phyloP scores from a whole-genome alignment of 768 basidiomycete species.

The Xerocomus brunneocitrinus region DNA sequence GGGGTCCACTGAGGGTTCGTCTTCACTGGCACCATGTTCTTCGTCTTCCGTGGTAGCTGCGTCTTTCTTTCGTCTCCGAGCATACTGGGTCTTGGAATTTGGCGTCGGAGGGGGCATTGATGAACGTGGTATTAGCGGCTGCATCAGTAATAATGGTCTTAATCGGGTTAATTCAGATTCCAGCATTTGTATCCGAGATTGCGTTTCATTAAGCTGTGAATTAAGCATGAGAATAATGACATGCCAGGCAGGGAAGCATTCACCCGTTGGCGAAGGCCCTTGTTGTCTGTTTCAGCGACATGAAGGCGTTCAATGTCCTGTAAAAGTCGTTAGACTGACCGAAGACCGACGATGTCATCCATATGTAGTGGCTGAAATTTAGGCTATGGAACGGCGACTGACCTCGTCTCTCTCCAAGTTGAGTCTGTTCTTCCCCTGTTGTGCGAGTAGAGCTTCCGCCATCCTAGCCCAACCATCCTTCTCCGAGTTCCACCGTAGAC shows the following conservation, averaged over 20 bases:
- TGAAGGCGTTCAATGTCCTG: slow-evolving; percentile 57
- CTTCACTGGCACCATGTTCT: slow-evolving; percentile 21
- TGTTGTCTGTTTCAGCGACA: slow-evolving; percentile 57
- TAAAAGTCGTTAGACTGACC: slow-evolving; percentile 13
- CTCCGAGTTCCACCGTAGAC: slow-evolving; percentile 58
- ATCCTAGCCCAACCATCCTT: slow-evolving; percentile 60
- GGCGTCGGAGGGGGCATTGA: slow-evolving; percentile 19
- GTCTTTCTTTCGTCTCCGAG: slow-evolving; percentile 28
- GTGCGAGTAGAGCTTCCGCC: slow-evolving; percentile 60
- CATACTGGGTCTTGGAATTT: slow-evolving; percentile 17
- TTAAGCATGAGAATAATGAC: slow-evolving; percentile 3
- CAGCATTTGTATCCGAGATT: slow-evolving; percentile 47
- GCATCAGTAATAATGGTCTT: slow-evolving; percentile 65
- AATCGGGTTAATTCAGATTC: slow-evolving; percentile 64
- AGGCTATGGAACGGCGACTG: slow-evolving; percentile 11
- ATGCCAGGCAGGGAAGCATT: slow-evolving; percentile 5
- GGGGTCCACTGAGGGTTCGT: slow-evolving; percentile 21
- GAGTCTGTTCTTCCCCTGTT: slow-evolving; percentile 38
- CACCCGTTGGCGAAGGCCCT: slow-evolving; percentile 57
- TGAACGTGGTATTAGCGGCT: slow-evolving; percentile 38
- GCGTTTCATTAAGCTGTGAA: slow-evolving; percentile 54
- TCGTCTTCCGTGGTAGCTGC: slow-evolving; percentile 23
- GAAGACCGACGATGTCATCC: background rate
- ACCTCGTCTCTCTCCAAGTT: slow-evolving; percentile 43
- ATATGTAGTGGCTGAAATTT: background rate